Conservation (phyloP, 176 grass and related monocot genomes). For the Luzula sylvatica region DNA sequence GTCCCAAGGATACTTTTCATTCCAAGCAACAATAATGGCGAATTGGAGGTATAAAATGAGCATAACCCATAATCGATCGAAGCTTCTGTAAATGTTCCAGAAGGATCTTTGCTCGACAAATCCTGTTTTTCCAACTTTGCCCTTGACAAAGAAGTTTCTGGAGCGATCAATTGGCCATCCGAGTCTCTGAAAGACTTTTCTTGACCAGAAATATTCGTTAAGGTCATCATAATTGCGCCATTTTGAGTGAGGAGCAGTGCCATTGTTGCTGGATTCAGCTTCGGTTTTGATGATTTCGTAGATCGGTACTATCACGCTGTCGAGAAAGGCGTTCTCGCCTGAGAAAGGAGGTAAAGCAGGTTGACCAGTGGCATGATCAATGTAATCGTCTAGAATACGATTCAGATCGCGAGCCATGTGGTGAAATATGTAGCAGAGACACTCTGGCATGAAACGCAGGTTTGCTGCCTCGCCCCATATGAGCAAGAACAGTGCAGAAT, state of each 20-base stretch:
- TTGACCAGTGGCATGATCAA: constrained; percentile 40
- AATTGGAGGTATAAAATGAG: constrained; percentile 71
- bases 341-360: constrained; percentile 49
- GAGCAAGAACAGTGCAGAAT: constrained; percentile 56
- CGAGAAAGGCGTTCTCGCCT: constrained; percentile 68
- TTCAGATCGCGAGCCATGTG: constrained; percentile 80
- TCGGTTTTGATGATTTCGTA: constrained; percentile 45
- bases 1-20: constrained; percentile 47
- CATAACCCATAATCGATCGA: constrained; percentile 92
- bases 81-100: constrained; percentile 80
- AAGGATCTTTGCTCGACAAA: constrained; percentile 90
- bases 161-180: constrained; percentile 71
- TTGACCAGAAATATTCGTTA: constrained; percentile 93
- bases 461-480: constrained; percentile 96
- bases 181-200: constrained; percentile 57
- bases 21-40: constrained; percentile 59
- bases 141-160: constrained; percentile 55
- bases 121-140: constrained; percentile 69
- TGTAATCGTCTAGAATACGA: constrained; percentile 54
- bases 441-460: constrained; percentile 79
- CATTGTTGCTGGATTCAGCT: constrained; percentile 45
- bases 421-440: constrained; percentile 91
- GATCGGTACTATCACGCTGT: constrained; percentile 48
- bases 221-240: constrained; percentile 96
- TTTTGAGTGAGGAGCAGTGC: constrained; percentile 56